phyloP scores from a whole-genome alignment of 495 filamentous ascomycete genomes.

The Xylaria nigripes region DNA sequence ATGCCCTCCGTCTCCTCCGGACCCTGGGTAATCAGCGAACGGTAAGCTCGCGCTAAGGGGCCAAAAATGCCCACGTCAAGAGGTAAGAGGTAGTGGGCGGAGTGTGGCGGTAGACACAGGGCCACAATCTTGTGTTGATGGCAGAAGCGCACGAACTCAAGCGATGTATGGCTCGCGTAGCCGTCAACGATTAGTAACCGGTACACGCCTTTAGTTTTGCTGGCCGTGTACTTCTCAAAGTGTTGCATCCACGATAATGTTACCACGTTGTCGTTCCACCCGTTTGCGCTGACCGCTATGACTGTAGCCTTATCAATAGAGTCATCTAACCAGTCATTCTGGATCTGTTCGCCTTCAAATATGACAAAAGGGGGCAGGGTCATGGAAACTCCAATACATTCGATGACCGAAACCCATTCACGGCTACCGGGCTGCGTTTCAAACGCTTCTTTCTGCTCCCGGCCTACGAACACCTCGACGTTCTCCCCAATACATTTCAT shows the following conservation, averaged over 20 bases:
- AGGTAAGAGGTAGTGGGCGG: neutral
- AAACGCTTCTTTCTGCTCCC: neutral
- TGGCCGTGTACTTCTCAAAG: constrained; percentile 8
- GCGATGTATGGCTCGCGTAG: constrained; percentile 15
- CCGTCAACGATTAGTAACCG: constrained; percentile 28
- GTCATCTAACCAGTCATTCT: neutral
- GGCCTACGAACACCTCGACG: neutral
- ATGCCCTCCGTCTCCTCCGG: neutral
- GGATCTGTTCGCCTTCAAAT: neutral
- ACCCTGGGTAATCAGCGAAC: neutral
- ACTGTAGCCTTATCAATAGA: neutral
- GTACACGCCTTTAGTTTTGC: constrained; percentile 10
- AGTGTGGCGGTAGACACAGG: constrained; percentile 9
- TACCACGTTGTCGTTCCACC: neutral
- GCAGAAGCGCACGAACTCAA: constrained; percentile 21
- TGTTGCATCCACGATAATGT: neutral
- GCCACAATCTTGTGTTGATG: constrained; percentile 22
- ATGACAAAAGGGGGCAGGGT: neutral
- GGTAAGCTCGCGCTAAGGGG: neutral
- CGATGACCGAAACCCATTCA: neutral
- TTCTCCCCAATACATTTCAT: neutral
- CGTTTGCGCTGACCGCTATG: neutral
- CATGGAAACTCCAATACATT: neutral
- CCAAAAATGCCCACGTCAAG: neutral
- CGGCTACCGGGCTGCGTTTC: neutral